Conservation (phyloP, 2,329 filamentous ascomycete genomes). For the Verticillium nubilum region DNA sequence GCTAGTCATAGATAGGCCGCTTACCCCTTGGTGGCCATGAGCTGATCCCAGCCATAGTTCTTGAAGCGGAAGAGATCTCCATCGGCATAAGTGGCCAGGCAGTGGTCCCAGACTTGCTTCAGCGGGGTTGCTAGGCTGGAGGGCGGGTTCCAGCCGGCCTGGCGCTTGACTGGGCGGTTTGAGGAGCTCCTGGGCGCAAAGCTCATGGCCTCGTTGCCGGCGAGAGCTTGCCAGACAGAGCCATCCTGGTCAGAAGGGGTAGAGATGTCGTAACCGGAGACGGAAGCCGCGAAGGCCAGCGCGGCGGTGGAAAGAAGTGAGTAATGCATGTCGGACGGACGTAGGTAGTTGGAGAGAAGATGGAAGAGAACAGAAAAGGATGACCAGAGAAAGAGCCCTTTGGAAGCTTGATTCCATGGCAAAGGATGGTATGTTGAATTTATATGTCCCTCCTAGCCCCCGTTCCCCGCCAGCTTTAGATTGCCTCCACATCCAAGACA, state of each 20-base stretch:
- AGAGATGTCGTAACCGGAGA: slow-evolving; percentile 15
- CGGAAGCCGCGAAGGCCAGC: slow-evolving; percentile 17
- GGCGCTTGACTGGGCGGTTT: slow-evolving; percentile 21
- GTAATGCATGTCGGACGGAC: slow-evolving; percentile 17
- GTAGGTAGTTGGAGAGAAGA: slow-evolving; percentile 5
- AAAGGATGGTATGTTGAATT: background rate
- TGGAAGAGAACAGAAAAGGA: background rate
- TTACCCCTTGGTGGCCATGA: slow-evolving; percentile 17
- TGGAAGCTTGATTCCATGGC: background rate
- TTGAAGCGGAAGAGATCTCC: slow-evolving; percentile 17
- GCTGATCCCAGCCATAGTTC: slow-evolving; percentile 28
- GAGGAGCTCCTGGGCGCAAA: background rate
- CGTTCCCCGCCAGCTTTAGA: background rate
- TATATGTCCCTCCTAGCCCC: background rate
- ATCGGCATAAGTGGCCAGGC: slow-evolving; percentile 18
- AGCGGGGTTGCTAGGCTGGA: slow-evolving; percentile 14
- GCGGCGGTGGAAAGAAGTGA: slow-evolving; percentile 10
- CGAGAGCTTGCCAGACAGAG: slow-evolving; percentile 19
- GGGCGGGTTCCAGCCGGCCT: slow-evolving; percentile 21
- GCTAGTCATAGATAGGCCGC: slow-evolving; percentile 9
- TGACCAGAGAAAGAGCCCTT: background rate
- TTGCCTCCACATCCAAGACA: background rate
- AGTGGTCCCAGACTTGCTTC: slow-evolving; percentile 24
- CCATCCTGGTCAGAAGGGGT: slow-evolving; percentile 19
- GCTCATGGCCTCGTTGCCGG: slow-evolving; percentile 5